Base-by-base conservation (phyloP, 108 stramenopile genomes). In the Cyclotella kingstonii region DNA sequence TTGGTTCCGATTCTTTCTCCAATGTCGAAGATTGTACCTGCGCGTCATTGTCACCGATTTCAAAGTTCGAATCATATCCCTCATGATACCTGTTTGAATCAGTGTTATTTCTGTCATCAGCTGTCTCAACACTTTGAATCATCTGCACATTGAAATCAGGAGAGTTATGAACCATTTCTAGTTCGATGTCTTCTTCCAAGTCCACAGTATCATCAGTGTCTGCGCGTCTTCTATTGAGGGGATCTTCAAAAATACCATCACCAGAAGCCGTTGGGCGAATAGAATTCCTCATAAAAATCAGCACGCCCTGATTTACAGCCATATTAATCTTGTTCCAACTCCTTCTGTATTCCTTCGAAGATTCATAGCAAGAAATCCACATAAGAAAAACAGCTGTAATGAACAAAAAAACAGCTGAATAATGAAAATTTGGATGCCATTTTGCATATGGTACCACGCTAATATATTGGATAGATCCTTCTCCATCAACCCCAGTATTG, bases 381-480 rank as follows among this genome's bases (percentile, higher is more conserved):
- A 82, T 57, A 8, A 89, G 80, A 33, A 78, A 70, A 0, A 86
- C 84, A 7, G 86, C 90, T 63, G 90, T 66, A 6, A 73, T 39
- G 84, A 85, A 90, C 39, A 95, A 80, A 22, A 95, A 21, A 11
- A 87, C 42, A 2, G 70, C 19, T 5, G 81, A 76, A 11, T 57
- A 26, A 62, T 94, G 90, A 68, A 80, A 81, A 8, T 35, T 12
- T 1, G 89, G 86, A 38, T 63, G 56, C 66, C 69, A 80, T 23
- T 86, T 52, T 29, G 43, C 47, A 52, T 82, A 84, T 1, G 64
- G 41, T 12, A 47, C 54, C 15, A 80, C 52, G 11, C 17, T 36
- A 30, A 71, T 64, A 39, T 44, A 70, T 26, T 52, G 12, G 12
- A 59, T 30, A 30, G 25, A 31, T 19, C 48, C 60, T 21, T 18